phyloP scores from a whole-genome alignment of 169 alveolate genomes.

The Perkinsus olseni region DNA sequence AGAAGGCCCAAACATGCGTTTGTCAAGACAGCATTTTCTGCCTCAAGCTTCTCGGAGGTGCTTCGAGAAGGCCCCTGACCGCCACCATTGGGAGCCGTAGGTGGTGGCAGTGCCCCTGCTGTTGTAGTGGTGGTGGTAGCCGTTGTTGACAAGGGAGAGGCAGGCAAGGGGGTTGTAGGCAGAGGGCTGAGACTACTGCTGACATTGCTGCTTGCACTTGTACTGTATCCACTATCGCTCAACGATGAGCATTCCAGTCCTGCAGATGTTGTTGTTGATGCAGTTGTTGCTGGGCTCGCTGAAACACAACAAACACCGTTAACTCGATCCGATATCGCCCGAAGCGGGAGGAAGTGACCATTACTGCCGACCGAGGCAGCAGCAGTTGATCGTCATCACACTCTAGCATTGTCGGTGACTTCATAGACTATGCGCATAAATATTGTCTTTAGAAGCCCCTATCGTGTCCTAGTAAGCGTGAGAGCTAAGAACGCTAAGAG shows the following conservation, averaged over 20 bases:
- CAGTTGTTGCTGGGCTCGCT: neutral
- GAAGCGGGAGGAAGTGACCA: too few relatives aligned
- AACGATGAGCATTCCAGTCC: neutral
- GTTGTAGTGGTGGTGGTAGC: neutral
- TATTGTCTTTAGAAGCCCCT: too few relatives aligned
- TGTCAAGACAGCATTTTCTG: neutral
- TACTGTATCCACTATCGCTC: neutral
- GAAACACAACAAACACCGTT: neutral
- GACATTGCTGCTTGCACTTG: neutral
- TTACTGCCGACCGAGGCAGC: too few relatives aligned
- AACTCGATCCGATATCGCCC: too few relatives aligned
- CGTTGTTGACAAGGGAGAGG: neutral
- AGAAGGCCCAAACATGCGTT: neutral
- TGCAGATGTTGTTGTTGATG: neutral
- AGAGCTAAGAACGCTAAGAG: too few relatives aligned
- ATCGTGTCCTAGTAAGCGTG: too few relatives aligned
- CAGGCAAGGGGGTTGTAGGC: neutral
- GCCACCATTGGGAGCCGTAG: neutral
- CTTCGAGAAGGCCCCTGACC: neutral
- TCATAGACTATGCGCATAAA: too few relatives aligned
- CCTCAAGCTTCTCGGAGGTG: neutral
- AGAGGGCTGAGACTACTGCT: neutral
- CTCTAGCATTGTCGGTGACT: too few relatives aligned
- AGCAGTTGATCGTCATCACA: too few relatives aligned
- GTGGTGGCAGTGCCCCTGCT: neutral